Evolutionary conservation across 2,329 filamentous ascomycete species (phyloP).

Genomic region (Pestalotiopsis fici): DNA sequence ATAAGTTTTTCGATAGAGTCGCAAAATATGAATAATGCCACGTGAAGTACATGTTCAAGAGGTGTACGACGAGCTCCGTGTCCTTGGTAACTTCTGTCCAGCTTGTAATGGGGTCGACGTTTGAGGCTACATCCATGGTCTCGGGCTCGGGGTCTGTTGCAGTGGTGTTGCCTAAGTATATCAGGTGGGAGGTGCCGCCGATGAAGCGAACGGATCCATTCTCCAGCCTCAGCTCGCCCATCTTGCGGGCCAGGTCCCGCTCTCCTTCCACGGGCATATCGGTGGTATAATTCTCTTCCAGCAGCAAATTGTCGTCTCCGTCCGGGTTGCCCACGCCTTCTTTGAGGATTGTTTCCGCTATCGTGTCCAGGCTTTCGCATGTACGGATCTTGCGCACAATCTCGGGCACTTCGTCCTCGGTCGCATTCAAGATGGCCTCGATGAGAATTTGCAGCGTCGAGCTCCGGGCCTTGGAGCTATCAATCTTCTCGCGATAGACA

Average conservation of each 20-base stretch:
- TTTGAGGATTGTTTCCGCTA: slow-evolving; percentile 55
- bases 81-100: slow-evolving; percentile 90
- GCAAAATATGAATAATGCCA: slow-evolving; percentile 99
- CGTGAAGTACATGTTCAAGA: slow-evolving; percentile 96
- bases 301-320: slow-evolving; percentile 39
- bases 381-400: slow-evolving; percentile 87
- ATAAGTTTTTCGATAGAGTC: slow-evolving; percentile 81
- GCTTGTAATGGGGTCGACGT: slow-evolving; percentile 72
- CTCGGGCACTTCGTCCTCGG: slow-evolving; percentile 80
- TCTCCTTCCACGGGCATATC: slow-evolving; percentile 59
- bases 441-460: slow-evolving; percentile 91
- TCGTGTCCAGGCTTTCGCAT: slow-evolving; percentile 67
- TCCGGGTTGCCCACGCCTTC: slow-evolving; percentile 36
- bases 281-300: slow-evolving; percentile 40
- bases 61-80: slow-evolving; percentile 75
- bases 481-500: slow-evolving; percentile 92
- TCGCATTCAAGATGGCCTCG: slow-evolving; percentile 87
- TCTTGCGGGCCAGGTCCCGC: slow-evolving; percentile 83
- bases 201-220: slow-evolving; percentile 90
- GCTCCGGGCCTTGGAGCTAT: slow-evolving; percentile 82
- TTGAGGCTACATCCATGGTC: slow-evolving; percentile 46
- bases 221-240: slow-evolving; percentile 86
- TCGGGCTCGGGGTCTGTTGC: slow-evolving; percentile 41
- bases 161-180: slow-evolving; percentile 67
- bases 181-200: slow-evolving; percentile 90